Evolutionary conservation across 169 alveolate genomes (phyloP).

Genomic region (Plasmodium blacklocki): DNA sequence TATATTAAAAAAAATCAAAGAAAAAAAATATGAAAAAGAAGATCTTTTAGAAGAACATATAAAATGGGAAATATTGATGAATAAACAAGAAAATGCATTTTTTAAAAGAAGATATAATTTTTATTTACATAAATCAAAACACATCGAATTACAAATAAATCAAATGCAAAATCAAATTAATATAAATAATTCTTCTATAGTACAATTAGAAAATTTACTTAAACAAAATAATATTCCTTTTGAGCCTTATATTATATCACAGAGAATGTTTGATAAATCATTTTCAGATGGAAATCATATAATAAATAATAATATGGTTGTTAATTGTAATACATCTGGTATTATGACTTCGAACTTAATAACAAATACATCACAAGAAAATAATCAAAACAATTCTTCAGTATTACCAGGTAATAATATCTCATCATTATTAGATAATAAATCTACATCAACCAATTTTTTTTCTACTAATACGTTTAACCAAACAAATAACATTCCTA

Average conservation of each 20-base stretch:
- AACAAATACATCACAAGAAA: not conserved
- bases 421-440: not conserved
- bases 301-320: not conserved
- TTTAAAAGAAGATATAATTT: conserved; percentile 74
- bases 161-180: conserved; percentile 47
- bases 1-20: conserved; percentile 63
- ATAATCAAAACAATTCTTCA: not conserved
- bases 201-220: conserved; percentile 28
- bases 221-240: conserved; percentile 33
- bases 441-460: not conserved
- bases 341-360: not conserved
- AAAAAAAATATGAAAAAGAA: conserved; percentile 65
- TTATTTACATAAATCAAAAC: conserved; percentile 46
- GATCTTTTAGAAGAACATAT: conserved; percentile 56
- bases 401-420: not conserved
- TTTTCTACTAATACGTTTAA: not conserved
- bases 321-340: not conserved
- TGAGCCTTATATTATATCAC: conserved; percentile 59
- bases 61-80: conserved; percentile 50
- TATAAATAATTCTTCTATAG: conserved; percentile 11
- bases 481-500: not conserved
- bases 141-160: conserved; percentile 22
- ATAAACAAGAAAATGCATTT: conserved; percentile 39
- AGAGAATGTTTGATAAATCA: conserved; percentile 39
- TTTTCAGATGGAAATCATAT: not conserved